These are phyloP conservation scores for Penicillium subrubescens DNA, from an alignment of 495 filamentous ascomycete species.

Conservation along the genomic window DNA sequence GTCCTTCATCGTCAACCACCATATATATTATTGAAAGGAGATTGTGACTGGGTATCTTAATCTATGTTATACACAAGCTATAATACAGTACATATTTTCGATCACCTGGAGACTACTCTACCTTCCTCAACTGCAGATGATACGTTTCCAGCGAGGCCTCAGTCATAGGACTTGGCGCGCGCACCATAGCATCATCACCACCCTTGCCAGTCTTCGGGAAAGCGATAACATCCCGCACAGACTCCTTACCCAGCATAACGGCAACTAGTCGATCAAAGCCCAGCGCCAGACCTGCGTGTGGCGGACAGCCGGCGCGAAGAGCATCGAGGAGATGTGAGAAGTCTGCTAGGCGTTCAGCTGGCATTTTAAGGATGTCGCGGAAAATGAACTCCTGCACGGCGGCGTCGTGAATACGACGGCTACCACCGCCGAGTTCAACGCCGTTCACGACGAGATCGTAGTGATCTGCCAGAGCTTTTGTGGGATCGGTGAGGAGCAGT, in stretches of 20 bases:
- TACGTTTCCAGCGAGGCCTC: slow-evolving; percentile 69
- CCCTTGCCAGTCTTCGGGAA: slow-evolving; percentile 92
- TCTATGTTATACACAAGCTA: slow-evolving; percentile 19
- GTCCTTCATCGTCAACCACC: too few relatives aligned
- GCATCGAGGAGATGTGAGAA: slow-evolving; percentile 85
- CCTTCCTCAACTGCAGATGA: slow-evolving; percentile 49
- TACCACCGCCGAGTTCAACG: slow-evolving; percentile 90
- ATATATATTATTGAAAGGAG: slow-evolving; percentile 18
- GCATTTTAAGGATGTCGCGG: slow-evolving; percentile 74
- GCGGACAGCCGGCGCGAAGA: slow-evolving; percentile 87
- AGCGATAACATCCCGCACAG: slow-evolving; percentile 88
- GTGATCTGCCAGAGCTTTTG: slow-evolving; percentile 74
- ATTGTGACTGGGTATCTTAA: slow-evolving; percentile 23
- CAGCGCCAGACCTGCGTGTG: slow-evolving; percentile 90
- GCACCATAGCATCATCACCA: slow-evolving; percentile 75
- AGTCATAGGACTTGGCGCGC: slow-evolving; percentile 67
- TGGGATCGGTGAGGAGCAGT: slow-evolving; percentile 70
- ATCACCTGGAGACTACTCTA: not conserved
- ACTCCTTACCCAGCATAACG: slow-evolving; percentile 72
- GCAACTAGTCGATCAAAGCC: slow-evolving; percentile 91
- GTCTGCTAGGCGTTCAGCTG: slow-evolving; percentile 61
- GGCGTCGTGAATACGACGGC: slow-evolving; percentile 86
- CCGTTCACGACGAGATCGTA: slow-evolving; percentile 97
- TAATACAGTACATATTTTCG: slow-evolving; percentile 11
- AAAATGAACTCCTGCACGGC: slow-evolving; percentile 84